Base-by-base conservation (phyloP, 2,329 filamentous ascomycete genomes). In the Talaromyces sp. region DNA sequence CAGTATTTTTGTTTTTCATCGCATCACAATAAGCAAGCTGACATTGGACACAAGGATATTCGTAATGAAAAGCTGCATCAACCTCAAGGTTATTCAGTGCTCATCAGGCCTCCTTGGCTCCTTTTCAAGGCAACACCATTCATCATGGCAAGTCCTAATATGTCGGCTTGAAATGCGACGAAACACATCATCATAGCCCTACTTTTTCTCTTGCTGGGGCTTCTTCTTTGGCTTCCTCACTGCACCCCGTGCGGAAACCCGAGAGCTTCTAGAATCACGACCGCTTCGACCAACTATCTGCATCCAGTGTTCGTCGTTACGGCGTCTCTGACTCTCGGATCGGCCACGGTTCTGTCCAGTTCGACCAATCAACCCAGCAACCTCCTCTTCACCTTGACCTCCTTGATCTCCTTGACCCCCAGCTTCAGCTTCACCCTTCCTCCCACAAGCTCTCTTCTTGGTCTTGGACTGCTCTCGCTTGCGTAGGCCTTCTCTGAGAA, bases 181-280 rank as follows among this genome's bases (percentile, higher is more conserved):
- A n/a, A n/a, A n/a, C n/a, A n/a, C n/a, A n/a, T n/a, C n/a, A n/a
- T n/a, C n/a, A n/a, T n/a, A n/a, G n/a, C n/a, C n/a, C n/a, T n/a
- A n/a, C n/a, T n/a, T n/a, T n/a, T n/a, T n/a, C n/a, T n/a, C n/a
- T n/a, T n/a, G n/a, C n/a, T n/a, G n/a, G n/a, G n/a, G n/a, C n/a
- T n/a, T n/a, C n/a, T n/a, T n/a, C n/a, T n/a, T n/a, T 8, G 49
- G 46, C 33, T 60, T 60, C 37, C 54, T 58, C 7, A 46, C 24
- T 4, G 42, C 24, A 2, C 48, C 52, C 9, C 35, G 36, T 0
- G 29, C 2, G 4, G 45, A 30, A 0, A 54, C 35, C n/a, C n/a
- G n/a, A n/a, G n/a, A n/a, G n/a, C n/a, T n/a, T n/a, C n/a, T n/a
- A n/a, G n/a, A n/a, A n/a, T n/a, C n/a, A n/a, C n/a, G n/a, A n/a